Conservation (phyloP, 2,329 filamentous ascomycete genomes). For the Penicillium brevicompactum region DNA sequence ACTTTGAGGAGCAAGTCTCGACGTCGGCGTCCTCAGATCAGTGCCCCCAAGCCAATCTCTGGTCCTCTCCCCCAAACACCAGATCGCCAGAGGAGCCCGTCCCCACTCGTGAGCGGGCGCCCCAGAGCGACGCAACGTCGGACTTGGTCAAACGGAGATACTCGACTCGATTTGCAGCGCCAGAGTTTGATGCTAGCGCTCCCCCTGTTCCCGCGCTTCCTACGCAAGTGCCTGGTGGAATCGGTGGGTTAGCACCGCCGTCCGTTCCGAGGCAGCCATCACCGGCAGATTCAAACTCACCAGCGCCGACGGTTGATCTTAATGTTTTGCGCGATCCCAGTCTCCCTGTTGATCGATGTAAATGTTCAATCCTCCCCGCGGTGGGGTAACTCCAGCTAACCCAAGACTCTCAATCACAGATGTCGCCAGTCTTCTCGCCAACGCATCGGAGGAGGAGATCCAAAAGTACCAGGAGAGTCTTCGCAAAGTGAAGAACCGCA, state of each 20-base stretch:
- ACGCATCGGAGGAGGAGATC: constrained; percentile 86
- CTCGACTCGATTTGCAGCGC: constrained; percentile 82
- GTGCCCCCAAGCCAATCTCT: constrained; percentile 60
- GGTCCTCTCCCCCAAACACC: constrained; percentile 40
- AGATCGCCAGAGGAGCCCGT: constrained; percentile 39
- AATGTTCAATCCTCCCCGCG: constrained; percentile 28
- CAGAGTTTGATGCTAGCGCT: constrained; percentile 66
- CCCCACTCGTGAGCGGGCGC: constrained; percentile 43
- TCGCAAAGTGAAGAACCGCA: constrained; percentile 74
- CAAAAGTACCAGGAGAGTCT: constrained; percentile 76
- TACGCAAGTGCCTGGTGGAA: constrained; percentile 62
- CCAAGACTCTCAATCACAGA: constrained; percentile 28
- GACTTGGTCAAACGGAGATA: constrained; percentile 94
- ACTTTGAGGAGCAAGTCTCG: constrained; percentile 65
- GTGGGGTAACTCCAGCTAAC: constrained; percentile 13
- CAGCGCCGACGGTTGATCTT: constrained; percentile 68
- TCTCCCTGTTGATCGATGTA: constrained; percentile 77
- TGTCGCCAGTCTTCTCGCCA: constrained; percentile 68
- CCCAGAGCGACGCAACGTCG: constrained; percentile 58
- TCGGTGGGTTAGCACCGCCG: constrained; percentile 50
- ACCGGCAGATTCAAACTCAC: constrained; percentile 58
- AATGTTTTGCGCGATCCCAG: constrained; percentile 78
- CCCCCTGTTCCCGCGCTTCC: constrained; percentile 69
- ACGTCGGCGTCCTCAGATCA: constrained; percentile 58
- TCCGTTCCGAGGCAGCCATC: constrained; percentile 45